These are phyloP conservation scores for Lipomyces orientalis DNA, from an alignment of 805 yeast genomes.

Conservation along the genomic window DNA sequence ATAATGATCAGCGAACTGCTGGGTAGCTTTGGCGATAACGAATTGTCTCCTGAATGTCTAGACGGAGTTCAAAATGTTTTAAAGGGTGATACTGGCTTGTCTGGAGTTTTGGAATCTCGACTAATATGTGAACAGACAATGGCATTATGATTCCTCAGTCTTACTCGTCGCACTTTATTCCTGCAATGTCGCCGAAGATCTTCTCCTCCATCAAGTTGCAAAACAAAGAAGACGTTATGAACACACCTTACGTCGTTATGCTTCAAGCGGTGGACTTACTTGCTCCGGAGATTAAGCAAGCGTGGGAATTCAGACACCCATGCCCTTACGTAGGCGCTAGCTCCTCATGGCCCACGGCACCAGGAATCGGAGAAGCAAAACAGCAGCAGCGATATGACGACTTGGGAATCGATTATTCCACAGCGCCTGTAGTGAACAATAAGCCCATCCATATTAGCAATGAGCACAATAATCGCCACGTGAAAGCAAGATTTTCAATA, in stretches of 20 bases:
- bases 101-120: conserved; percentile 36
- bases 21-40: conserved; percentile 94
- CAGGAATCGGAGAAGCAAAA: background rate
- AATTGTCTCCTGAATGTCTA: conserved; percentile 82
- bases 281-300: conserved; percentile 54
- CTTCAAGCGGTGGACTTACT: conserved; percentile 51
- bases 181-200: conserved; percentile 65
- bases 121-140: conserved; percentile 21
- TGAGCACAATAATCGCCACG: conserved; percentile 38
- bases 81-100: conserved; percentile 46
- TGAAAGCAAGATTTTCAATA: conserved; percentile 50
- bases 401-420: background rate
- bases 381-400: background rate
- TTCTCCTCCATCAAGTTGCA: conserved; percentile 42
- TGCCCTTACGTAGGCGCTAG: conserved; percentile 2
- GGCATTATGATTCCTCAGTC: conserved; percentile 69
- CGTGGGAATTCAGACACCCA: conserved; percentile 72
- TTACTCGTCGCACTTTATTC: conserved; percentile 67
- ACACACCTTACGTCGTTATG: conserved; percentile 55
- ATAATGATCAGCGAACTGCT: conserved; percentile 79
- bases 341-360: conserved; percentile 4
- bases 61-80: conserved; percentile 50
- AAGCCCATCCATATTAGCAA: conserved; percentile 19
- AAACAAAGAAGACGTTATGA: conserved; percentile 31
- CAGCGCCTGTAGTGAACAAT: background rate